Evolutionary conservation across 768 basidiomycete genomes (phyloP).

Genomic region (Daedalea quercina): DNA sequence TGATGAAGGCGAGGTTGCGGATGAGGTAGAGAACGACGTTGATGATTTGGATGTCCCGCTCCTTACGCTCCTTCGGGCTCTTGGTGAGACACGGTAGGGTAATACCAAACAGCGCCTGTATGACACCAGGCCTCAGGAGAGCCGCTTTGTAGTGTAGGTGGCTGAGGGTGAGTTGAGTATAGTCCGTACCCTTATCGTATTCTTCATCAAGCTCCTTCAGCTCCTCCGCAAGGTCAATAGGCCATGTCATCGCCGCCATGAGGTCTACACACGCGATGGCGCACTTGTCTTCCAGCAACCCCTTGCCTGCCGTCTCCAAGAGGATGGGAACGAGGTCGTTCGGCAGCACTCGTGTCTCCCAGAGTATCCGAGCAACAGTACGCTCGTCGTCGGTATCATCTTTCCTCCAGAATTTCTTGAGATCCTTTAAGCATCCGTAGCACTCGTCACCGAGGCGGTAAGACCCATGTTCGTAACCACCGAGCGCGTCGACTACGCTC

Average conservation of each 20-base stretch:
- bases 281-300: constrained; percentile 72
- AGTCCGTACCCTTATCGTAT: constrained; percentile 76
- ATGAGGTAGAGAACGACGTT: constrained; percentile 84
- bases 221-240: constrained; percentile 92
- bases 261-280: constrained; percentile 83
- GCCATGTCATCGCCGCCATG: constrained; percentile 98
- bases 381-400: constrained; percentile 97
- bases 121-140: constrained; percentile 57
- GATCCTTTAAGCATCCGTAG: constrained; percentile 82
- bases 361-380: constrained; percentile 90
- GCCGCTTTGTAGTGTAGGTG: constrained; percentile 89
- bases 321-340: constrained; percentile 89
- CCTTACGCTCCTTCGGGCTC: constrained; percentile 54
- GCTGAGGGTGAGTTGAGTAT: constrained; percentile 72
- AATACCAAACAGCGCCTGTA: constrained; percentile 69
- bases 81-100: constrained; percentile 77
- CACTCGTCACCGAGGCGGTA: constrained; percentile 81
- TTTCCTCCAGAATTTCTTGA: constrained; percentile 93
- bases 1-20: constrained; percentile 92
- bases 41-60: constrained; percentile 81
- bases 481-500: constrained; percentile 74
- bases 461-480: constrained; percentile 57
- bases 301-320: constrained; percentile 71
- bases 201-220: constrained; percentile 88
- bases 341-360: constrained; percentile 76